Conservation (phyloP, 352 stramenopile genomes). For the Phytopythium vexans region DNA sequence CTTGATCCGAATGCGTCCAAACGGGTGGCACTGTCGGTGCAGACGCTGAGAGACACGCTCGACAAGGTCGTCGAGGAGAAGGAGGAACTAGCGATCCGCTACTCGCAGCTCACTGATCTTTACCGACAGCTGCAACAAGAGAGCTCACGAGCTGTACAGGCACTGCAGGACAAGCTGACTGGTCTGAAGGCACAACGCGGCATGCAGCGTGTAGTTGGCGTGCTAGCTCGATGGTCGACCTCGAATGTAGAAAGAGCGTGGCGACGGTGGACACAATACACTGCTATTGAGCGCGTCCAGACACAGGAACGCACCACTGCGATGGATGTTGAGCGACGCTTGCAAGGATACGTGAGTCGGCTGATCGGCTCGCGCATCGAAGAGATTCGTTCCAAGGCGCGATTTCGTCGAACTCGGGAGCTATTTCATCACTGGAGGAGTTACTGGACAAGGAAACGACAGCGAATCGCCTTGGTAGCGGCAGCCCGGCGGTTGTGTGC, state of each 20-base stretch:
- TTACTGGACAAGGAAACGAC: background rate
- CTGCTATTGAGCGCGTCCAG: constrained; percentile 1
- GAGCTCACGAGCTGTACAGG: constrained; percentile 12
- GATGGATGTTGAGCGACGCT: background rate
- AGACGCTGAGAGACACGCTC: constrained; percentile 55
- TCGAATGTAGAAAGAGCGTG: constrained; percentile 29
- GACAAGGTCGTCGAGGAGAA: constrained; percentile 59
- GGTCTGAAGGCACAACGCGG: constrained; percentile 12
- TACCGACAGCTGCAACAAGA: constrained; percentile 32
- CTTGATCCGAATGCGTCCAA: constrained; percentile 55
- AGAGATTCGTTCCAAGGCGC: background rate
- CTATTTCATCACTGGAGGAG: constrained; percentile 13
- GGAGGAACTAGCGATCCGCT: constrained; percentile 50
- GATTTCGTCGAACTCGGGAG: constrained; percentile 1
- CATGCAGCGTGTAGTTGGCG: constrained; percentile 20
- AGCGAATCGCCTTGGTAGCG: too few relatives aligned
- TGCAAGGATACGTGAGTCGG: background rate
- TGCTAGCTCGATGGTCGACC: constrained; percentile 27
- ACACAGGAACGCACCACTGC: background rate
- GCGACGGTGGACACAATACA: constrained; percentile 27
- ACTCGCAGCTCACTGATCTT: constrained; percentile 31
- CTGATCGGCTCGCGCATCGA: background rate
- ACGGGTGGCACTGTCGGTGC: constrained; percentile 41
- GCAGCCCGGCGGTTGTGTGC: too few relatives aligned
- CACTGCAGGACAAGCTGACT: constrained; percentile 17